These are phyloP conservation scores for Fusarium vanettenii DNA, from an alignment of 2,329 filamentous ascomycete genomes.

Conservation along the genomic window DNA sequence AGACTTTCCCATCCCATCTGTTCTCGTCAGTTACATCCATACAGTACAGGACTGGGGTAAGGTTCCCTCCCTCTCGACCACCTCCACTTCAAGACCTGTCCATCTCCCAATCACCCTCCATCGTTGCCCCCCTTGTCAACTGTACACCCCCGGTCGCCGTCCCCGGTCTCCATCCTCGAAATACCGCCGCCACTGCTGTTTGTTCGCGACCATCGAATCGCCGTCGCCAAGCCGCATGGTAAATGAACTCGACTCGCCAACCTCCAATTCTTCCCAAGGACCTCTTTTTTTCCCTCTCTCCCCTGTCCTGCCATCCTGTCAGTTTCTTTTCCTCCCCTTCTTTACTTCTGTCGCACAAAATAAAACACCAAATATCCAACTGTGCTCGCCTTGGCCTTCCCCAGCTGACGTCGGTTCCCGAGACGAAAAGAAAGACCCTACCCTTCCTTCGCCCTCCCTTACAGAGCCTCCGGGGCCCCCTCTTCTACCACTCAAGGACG, in stretches of 20 bases:
- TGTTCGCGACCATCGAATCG: slow-evolving; percentile 16
- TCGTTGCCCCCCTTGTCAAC: slow-evolving; percentile 14
- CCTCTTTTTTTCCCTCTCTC: background rate
- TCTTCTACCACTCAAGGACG: slow-evolving; percentile 18
- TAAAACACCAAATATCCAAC: background rate
- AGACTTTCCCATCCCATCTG: background rate
- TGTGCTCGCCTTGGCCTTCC: background rate
- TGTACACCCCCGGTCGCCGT: slow-evolving; percentile 21
- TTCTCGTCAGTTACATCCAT: background rate
- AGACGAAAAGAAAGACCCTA: slow-evolving; percentile 3
- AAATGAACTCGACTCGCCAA: slow-evolving; percentile 38
- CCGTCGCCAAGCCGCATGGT: slow-evolving; percentile 22
- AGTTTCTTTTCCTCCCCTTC: background rate
- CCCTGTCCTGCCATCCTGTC: background rate
- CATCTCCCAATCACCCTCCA: slow-evolving; percentile 20
- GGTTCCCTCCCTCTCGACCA: slow-evolving; percentile 12
- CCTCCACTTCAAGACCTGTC: slow-evolving; percentile 6
- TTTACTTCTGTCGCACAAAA: background rate
- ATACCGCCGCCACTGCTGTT: slow-evolving; percentile 27
- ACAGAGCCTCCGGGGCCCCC: background rate
- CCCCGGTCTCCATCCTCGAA: slow-evolving; percentile 25
- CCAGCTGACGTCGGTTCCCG: slow-evolving; percentile 17
- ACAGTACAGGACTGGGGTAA: slow-evolving; percentile 2
- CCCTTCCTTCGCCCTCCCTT: slow-evolving; percentile 4
- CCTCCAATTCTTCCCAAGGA: slow-evolving; percentile 19